Conservation (phyloP, 2,329 filamentous ascomycete species). For the Epichloe sp. region DNA sequence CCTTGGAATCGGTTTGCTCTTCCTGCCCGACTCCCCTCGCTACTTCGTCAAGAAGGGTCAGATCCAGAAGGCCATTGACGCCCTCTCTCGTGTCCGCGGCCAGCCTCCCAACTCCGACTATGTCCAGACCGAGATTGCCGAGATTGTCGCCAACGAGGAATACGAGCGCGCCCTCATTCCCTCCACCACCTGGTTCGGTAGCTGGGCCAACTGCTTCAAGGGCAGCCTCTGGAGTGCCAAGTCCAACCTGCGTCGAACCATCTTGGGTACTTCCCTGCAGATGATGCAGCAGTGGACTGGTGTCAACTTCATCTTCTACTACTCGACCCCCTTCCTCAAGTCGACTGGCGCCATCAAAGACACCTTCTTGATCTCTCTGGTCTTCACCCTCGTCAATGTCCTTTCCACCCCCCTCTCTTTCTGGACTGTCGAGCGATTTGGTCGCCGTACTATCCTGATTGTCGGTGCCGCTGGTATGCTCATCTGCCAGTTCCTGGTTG, state of each 20-base stretch:
- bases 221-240: conserved; percentile 49
- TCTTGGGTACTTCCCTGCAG: conserved; percentile 59
- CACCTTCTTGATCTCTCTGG: conserved; percentile 69
- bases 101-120: conserved; percentile 60
- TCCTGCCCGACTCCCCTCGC: conserved; percentile 75
- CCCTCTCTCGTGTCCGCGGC: conserved; percentile 58
- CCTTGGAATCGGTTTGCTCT: conserved; percentile 55
- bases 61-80: conserved; percentile 47
- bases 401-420: conserved; percentile 76
- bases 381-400: conserved; percentile 84
- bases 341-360: conserved; percentile 63
- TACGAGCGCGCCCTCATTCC: conserved; percentile 64
- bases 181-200: conserved; percentile 47
- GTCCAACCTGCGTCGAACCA: conserved; percentile 56
- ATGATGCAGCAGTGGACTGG: conserved; percentile 79
- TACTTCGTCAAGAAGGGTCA: conserved; percentile 72
- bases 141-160: conserved; percentile 82
- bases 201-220: conserved; percentile 57
- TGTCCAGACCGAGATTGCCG: conserved; percentile 69
- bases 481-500: conserved; percentile 76
- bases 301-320: conserved; percentile 90
- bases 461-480: conserved; percentile 72
- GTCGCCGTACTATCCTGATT: conserved; percentile 69
- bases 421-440: conserved; percentile 70
- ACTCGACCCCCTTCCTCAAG: conserved; percentile 74